A percentile compares a stretch with the other conserved stretches of the same genome.
Conservation (phyloP, 768 basidiomycete species). For the Phaeotremella fagi region DNA sequence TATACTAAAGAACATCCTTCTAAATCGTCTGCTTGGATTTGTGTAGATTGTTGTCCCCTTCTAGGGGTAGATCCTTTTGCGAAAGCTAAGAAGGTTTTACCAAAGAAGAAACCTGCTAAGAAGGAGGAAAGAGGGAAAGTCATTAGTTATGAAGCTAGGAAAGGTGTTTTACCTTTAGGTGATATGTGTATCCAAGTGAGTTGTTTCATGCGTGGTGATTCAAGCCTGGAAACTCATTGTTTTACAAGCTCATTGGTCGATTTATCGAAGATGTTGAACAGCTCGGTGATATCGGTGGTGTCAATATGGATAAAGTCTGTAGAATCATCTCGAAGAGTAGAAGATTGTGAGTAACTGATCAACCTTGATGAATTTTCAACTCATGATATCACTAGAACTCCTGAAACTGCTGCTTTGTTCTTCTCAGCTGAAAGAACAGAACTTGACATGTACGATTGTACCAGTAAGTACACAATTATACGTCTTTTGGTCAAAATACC, state of each 20-base stretch:
- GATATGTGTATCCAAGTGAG: conserved; percentile 74
- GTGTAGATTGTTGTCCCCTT: conserved; percentile 74
- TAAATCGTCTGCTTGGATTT: conserved; percentile 70
- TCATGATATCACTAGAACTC: conserved; percentile 54
- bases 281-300: conserved; percentile 73
- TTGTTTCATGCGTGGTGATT: background rate
- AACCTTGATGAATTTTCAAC: background rate
- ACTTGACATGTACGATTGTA: conserved; percentile 79
- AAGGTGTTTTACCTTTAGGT: conserved; percentile 64
- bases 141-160: conserved; percentile 59
- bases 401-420: conserved; percentile 76
- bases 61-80: conserved; percentile 72
- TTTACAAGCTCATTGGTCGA: conserved; percentile 75
- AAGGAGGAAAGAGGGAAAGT: conserved; percentile 66
- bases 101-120: conserved; percentile 49
- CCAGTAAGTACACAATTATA: conserved; percentile 58
- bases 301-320: conserved; percentile 79
- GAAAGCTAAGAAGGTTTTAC: conserved; percentile 59
- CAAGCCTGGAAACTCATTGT: too few species aligned
- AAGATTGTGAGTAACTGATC: conserved; percentile 60
- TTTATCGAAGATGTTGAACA: conserved; percentile 74
- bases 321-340: conserved; percentile 77
- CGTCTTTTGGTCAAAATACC: background rate
- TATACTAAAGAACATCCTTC: conserved; percentile 69
- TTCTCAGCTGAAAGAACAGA: conserved; percentile 66